Conservation (phyloP, 768 basidiomycete genomes). For the Russula compacta region DNA sequence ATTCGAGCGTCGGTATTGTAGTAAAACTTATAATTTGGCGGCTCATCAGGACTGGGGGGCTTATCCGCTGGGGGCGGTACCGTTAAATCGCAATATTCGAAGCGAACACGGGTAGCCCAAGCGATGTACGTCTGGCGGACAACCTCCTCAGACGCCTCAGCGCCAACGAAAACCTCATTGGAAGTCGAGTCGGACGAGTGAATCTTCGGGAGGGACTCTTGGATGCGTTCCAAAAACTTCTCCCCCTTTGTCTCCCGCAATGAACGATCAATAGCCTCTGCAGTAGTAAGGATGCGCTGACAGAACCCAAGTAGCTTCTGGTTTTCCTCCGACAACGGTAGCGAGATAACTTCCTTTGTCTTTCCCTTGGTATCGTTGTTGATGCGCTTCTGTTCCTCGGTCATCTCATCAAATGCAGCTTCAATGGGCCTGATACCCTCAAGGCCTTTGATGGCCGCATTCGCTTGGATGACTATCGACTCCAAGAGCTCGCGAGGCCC, state of each 20-base stretch:
- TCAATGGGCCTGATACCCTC: constrained; percentile 52
- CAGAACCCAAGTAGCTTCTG: constrained; percentile 73
- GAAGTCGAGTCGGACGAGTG: constrained; percentile 36
- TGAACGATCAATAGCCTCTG: constrained; percentile 79
- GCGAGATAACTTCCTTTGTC: constrained; percentile 42
- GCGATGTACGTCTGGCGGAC: constrained; percentile 63
- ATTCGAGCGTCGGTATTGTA: constrained; percentile 79
- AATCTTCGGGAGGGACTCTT: constrained; percentile 67
- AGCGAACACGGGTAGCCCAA: constrained; percentile 77
- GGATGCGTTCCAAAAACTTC: constrained; percentile 72
- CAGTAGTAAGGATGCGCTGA: constrained; percentile 73
- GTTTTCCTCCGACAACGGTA: constrained; percentile 59
- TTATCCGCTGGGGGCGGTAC: constrained; percentile 29
- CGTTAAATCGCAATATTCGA: constrained; percentile 87
- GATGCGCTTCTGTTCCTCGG: constrained; percentile 86
- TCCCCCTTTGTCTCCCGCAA: constrained; percentile 85
- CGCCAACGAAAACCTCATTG: constrained; percentile 34
- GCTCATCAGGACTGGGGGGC: constrained; percentile 38
- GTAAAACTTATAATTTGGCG: constrained; percentile 73
- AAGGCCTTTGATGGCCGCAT: constrained; percentile 83
- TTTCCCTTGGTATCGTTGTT: constrained; percentile 60
- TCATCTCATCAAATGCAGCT: constrained; percentile 50
- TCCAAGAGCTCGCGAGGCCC: constrained; percentile 89
- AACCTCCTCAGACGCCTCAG: constrained; percentile 56
- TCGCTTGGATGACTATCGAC: constrained; percentile 85